Base-by-base conservation (phyloP, 805 yeast genomes). In the Hanseniaspora hatyaiensis region DNA sequence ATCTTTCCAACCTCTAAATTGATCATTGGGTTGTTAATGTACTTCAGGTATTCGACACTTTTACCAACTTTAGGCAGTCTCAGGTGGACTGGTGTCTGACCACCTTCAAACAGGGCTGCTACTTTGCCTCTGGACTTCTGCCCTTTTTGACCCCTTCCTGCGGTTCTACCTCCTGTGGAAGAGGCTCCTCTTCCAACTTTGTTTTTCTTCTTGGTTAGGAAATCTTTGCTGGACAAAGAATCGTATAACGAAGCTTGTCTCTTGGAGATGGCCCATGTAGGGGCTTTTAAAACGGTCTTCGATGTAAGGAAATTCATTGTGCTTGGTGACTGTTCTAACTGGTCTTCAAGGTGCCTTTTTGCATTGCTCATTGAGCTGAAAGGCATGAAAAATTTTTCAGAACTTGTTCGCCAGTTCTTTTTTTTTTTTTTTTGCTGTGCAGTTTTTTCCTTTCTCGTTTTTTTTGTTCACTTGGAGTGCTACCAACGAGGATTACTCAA, bases 141-240 rank as follows among this genome's bases (percentile, higher is more conserved):
- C 77, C 98, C 98, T 68, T 92, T 92, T 59, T 85, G 95, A 71
- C 98, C 98, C 64, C 97, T 75, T 41, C 95, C 95, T 6, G 96
- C 78, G 3, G 97, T 92, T 65, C 89, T 88, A 69, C 98, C 98
- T 54, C 75, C 71, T 18, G 87, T 86, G 31, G 94, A 81, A 34
- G 94, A 87, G 20, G 95, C 95, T 68, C 97, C 97, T 69, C 98
- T 79, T 65, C 98, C 98, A 11, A 89, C 71, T 64, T 96, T 74
- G 59, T 79, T 83, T 8, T 23, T 33, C 30, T 44, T 44, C 23
- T 38, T 30, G 1, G 6, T 12, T 16, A 37, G 22, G 8, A 37
- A 37, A 13, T 9, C n/a, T 6, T 26, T 37, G 22, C 18, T 37
- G 31, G 30, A 15, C 5, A 37, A 9, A 26, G 30, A 5, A 15